These are phyloP conservation scores for Calonectria crousiana DNA, from an alignment of 2,329 filamentous ascomycete genomes.

Conservation along the genomic window DNA sequence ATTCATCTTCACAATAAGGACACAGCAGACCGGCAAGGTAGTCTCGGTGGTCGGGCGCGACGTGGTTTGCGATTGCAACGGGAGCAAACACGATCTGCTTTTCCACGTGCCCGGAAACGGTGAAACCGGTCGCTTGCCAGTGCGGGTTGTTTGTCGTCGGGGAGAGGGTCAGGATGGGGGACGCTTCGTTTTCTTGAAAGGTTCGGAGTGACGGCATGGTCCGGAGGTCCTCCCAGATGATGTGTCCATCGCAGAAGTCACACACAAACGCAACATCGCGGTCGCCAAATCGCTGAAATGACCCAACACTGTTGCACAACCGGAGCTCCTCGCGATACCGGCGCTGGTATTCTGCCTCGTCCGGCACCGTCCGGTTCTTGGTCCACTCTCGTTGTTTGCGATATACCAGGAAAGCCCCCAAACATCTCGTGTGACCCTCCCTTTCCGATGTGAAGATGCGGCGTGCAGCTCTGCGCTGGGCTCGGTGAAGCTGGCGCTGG, in stretches of 20 bases:
- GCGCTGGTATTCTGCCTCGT: constrained; percentile 50
- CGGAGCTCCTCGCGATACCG: constrained; percentile 62
- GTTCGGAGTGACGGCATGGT: constrained; percentile 62
- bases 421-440: constrained; percentile 61
- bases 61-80: constrained; percentile 69
- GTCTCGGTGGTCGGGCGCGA: constrained; percentile 61
- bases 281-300: constrained; percentile 67
- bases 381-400: constrained; percentile 59
- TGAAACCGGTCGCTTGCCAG: constrained; percentile 65
- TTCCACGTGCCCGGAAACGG: constrained; percentile 54
- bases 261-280: constrained; percentile 69
- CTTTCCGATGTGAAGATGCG: constrained; percentile 67
- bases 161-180: constrained; percentile 39
- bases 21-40: constrained; percentile 66
- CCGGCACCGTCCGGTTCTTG: constrained; percentile 36
- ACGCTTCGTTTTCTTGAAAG: constrained; percentile 43
- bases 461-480: constrained; percentile 68
- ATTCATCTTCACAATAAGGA: constrained; percentile 68
- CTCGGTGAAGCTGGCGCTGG: constrained; percentile 65
- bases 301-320: constrained; percentile 65
- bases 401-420: constrained; percentile 68
- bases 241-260: constrained; percentile 71
- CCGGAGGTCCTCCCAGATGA: constrained; percentile 69
- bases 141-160: constrained; percentile 51
- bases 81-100: constrained; percentile 69